phyloP scores from a whole-genome alignment of 108 stramenopile species.

The Nitzschia putrida region DNA sequence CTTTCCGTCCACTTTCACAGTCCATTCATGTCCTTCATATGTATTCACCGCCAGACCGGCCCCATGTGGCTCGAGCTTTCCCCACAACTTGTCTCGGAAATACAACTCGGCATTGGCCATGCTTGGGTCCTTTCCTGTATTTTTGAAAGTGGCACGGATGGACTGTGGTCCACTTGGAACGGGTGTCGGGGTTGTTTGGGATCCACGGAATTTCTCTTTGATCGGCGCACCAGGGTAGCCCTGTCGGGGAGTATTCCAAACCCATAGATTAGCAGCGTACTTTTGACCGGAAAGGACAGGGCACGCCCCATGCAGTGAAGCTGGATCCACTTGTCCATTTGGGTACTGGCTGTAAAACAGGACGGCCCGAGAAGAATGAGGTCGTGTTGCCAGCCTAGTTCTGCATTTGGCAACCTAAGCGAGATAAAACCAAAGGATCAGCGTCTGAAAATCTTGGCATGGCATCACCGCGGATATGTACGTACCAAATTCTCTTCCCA shows the following conservation, averaged over 20 bases:
- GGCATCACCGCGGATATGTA: not conserved
- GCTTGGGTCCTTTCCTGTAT: slow-evolving; percentile 52
- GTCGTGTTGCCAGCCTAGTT: slow-evolving; percentile 65
- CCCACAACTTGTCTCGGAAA: slow-evolving; percentile 74
- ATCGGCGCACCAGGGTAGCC: slow-evolving; percentile 57
- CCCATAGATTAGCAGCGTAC: slow-evolving; percentile 82
- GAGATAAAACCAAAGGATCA: not conserved
- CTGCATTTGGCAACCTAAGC: slow-evolving; percentile 58
- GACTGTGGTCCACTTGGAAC: slow-evolving; percentile 9
- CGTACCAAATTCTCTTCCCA: slow-evolving; percentile 84
- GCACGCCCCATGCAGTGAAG: slow-evolving; percentile 89
- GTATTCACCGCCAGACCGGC: slow-evolving; percentile 66
- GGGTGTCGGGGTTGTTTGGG: not conserved
- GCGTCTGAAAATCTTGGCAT: not conserved
- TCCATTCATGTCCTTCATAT: slow-evolving; percentile 77
- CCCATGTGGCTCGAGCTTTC: slow-evolving; percentile 61
- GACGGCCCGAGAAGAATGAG: slow-evolving; percentile 73
- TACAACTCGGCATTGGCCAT: slow-evolving; percentile 60
- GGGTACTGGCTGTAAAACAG: slow-evolving; percentile 87
- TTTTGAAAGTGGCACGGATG: slow-evolving; percentile 61
- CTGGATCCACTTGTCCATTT: slow-evolving; percentile 69
- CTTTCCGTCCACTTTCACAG: slow-evolving; percentile 65
- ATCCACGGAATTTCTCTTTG: slow-evolving; percentile 47
- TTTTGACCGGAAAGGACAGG: slow-evolving; percentile 61
- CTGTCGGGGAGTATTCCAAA: slow-evolving; percentile 65